Percentiles rank a stretch among this genome's conserved stretches.
phyloP scores from a whole-genome alignment of 805 yeast genomes.

The Candida pseudoglaebosa region DNA sequence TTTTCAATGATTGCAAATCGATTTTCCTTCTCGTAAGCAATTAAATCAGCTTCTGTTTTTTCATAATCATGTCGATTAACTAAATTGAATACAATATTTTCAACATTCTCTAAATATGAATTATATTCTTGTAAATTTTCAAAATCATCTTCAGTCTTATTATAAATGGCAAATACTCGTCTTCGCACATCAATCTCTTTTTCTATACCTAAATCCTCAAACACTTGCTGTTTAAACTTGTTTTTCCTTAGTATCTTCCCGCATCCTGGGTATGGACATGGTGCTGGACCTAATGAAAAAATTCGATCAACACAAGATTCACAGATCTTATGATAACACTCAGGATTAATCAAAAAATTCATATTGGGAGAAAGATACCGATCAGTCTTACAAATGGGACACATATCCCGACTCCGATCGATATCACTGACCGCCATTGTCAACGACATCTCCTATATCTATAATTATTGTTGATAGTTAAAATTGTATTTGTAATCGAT shows the following conservation, averaged over 20 bases:
- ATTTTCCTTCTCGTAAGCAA: slow-evolving; percentile 69
- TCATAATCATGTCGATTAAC: slow-evolving; percentile 67
- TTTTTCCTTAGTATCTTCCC: slow-evolving; percentile 82
- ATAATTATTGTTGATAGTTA: neutral
- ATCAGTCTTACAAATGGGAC: slow-evolving; percentile 97
- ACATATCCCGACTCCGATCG: slow-evolving; percentile 68
- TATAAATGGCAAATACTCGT: slow-evolving; percentile 71
- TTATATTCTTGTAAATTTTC: slow-evolving; percentile 57
- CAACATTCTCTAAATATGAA: slow-evolving; percentile 78
- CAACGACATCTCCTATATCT: neutral
- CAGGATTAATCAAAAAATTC: slow-evolving; percentile 90
- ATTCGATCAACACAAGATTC: slow-evolving; percentile 95
- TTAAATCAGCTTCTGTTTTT: slow-evolving; percentile 60
- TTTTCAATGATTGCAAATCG: slow-evolving; percentile 72
- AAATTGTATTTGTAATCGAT: neutral
- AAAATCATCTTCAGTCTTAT: slow-evolving; percentile 77
- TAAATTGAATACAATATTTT: slow-evolving; percentile 73
- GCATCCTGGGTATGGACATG: slow-evolving; percentile 92
- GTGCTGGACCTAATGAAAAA: slow-evolving; percentile 91
- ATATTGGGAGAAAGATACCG: slow-evolving; percentile 90
- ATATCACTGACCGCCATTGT: too few species aligned
- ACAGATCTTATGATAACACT: slow-evolving; percentile 97
- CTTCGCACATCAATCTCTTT: slow-evolving; percentile 88
- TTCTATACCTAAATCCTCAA: slow-evolving; percentile 87
- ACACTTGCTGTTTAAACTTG: slow-evolving; percentile 86